These are phyloP conservation scores for Nepenthes gracilis DNA, from an alignment of 148 eudicot species.

Conservation along the genomic window DNA sequence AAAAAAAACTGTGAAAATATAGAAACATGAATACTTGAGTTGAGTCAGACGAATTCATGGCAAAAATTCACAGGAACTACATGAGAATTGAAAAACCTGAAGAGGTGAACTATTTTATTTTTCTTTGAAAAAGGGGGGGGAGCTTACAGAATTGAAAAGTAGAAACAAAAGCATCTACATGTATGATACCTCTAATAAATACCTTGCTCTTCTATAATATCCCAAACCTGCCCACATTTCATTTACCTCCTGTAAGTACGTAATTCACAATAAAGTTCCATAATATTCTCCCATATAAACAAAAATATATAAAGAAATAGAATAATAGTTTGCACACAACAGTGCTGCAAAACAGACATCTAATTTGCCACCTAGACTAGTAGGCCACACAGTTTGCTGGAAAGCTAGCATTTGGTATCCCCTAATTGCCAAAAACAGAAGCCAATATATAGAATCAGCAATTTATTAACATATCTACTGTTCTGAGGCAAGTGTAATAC, in stretches of 20 bases:
- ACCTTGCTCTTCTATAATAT: conserved; percentile 82
- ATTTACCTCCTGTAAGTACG: conserved; percentile 74
- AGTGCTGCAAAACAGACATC: no score
- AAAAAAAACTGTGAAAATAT: not conserved
- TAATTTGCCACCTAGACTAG: no score
- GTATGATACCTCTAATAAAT: conserved; percentile 64
- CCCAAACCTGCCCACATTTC: conserved; percentile 99
- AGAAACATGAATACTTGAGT: no score
- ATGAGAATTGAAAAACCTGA: no score
- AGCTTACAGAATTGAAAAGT: not conserved
- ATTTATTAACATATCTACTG: no score
- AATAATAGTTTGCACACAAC: not conserved
- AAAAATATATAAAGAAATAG: not conserved
- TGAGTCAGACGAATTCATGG: not conserved
- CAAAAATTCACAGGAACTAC: not conserved
- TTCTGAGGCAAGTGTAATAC: no score
- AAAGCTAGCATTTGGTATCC: no score
- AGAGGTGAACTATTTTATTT: no score
- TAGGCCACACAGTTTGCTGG: no score
- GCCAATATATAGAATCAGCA: no score
- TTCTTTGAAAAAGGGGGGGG: not conserved
- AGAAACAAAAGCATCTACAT: not conserved
- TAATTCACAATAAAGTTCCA: not conserved
- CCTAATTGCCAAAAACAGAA: no score
- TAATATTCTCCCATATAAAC: not conserved